phyloP scores from a whole-genome alignment of 2,329 filamentous ascomycete genomes.

The Cordyceps cateniannulata region DNA sequence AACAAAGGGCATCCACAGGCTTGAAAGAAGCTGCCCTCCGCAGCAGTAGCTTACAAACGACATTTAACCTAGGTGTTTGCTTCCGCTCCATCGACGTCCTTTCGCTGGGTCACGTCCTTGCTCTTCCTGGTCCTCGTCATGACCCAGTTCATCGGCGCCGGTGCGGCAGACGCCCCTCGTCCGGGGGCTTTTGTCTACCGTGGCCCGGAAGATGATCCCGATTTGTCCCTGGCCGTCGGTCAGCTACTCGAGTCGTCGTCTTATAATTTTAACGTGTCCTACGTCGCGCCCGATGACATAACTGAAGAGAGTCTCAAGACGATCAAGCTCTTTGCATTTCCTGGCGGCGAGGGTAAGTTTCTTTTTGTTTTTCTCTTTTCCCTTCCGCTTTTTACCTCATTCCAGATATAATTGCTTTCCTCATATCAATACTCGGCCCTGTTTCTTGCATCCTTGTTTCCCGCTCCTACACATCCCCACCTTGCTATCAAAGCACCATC shows the following conservation, averaged over 20 bases:
- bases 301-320: constrained; percentile 14
- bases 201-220: constrained; percentile 15
- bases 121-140: constrained; percentile 3
- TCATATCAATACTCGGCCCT: not conserved
- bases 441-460: not conserved
- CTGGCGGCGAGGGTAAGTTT: constrained; percentile 18
- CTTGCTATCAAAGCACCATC: not conserved
- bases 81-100: not conserved
- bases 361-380: not conserved
- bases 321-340: constrained; percentile 16
- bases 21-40: not conserved
- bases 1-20: not conserved
- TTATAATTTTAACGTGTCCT: constrained; percentile 17
- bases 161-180: not conserved
- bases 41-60: not conserved
- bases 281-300: constrained; percentile 16
- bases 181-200: constrained; percentile 18
- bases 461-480: not conserved
- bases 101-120: not conserved
- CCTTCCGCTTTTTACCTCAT: not conserved
- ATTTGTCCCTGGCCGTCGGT: constrained; percentile 17
- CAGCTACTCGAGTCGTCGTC: constrained; percentile 17
- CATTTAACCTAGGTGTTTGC: not conserved
- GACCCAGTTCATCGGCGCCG: constrained; percentile 2
- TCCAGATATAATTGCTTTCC: not conserved